phyloP scores from a whole-genome alignment of 257 asterid genomes.

The Nicotiana otophora region DNA sequence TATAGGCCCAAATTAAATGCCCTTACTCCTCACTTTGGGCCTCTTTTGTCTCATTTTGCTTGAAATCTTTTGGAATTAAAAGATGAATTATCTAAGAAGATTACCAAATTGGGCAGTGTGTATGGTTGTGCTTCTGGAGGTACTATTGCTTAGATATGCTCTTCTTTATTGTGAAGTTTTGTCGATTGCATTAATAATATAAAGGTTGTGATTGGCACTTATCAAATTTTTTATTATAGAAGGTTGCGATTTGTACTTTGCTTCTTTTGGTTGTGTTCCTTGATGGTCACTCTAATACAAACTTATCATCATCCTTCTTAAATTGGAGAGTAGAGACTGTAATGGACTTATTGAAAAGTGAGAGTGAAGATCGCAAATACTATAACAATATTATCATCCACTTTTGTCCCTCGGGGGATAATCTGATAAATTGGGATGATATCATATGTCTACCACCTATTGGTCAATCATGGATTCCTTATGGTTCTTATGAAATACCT shows the following conservation, averaged over 20 bases:
- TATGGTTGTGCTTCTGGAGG: background rate
- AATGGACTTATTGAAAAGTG: background rate
- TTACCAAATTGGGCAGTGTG: background rate
- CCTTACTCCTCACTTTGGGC: background rate
- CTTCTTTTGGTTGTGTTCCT: background rate
- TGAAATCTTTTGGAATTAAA: background rate
- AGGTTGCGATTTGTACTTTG: background rate
- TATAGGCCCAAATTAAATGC: background rate
- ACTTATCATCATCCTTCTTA: background rate
- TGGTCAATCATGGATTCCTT: constrained; percentile 5
- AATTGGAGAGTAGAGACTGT: background rate
- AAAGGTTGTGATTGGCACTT: background rate
- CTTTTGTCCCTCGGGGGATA: background rate
- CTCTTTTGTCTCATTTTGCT: background rate
- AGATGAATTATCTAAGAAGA: background rate
- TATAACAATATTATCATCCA: background rate
- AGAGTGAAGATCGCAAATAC: background rate
- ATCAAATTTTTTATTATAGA: too few relatives aligned
- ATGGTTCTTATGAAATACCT: background rate
- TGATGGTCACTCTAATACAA: background rate
- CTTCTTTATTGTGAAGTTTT: background rate
- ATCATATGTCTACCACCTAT: background rate
- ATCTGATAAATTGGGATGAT: background rate
- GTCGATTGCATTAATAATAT: background rate
- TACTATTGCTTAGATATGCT: background rate